These are phyloP conservation scores for Phytopythium helicoides DNA, from an alignment of 352 stramenopile genomes.

Conservation along the genomic window DNA sequence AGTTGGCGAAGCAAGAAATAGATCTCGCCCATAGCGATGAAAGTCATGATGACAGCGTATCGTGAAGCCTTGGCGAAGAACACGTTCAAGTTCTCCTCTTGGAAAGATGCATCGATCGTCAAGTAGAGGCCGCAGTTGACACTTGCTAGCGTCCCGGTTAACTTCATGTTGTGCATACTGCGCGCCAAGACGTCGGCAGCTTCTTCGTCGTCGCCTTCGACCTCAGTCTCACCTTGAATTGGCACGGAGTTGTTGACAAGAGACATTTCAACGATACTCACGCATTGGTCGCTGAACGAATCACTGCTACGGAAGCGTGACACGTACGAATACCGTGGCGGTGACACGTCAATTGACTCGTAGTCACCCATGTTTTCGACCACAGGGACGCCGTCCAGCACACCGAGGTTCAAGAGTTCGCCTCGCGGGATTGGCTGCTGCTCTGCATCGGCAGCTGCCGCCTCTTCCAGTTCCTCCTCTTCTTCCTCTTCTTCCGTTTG, in stretches of 20 bases:
- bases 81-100: slow-evolving; percentile 81
- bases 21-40: slow-evolving; percentile 84
- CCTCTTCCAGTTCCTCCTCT: slow-evolving; percentile 28
- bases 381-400: slow-evolving; percentile 60
- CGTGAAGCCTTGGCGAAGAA: slow-evolving; percentile 80
- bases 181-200: slow-evolving; percentile 32
- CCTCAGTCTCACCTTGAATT: not conserved
- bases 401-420: slow-evolving; percentile 57
- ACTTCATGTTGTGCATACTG: slow-evolving; percentile 42
- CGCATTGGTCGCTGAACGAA: slow-evolving; percentile 81
- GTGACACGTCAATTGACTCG: slow-evolving; percentile 70
- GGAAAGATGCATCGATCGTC: slow-evolving; percentile 70
- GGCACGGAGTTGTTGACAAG: slow-evolving; percentile 35
- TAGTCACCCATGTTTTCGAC: slow-evolving; percentile 68
- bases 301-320: slow-evolving; percentile 78
- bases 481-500: slow-evolving; percentile 1
- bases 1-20: slow-evolving; percentile 84
- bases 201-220: slow-evolving; percentile 36
- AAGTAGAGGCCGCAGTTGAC: slow-evolving; percentile 79
- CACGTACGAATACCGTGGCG: slow-evolving; percentile 75
- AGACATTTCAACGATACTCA: slow-evolving; percentile 78
- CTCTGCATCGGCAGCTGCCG: slow-evolving; percentile 4
- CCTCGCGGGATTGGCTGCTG: slow-evolving; percentile 30
- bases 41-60: slow-evolving; percentile 84
- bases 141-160: slow-evolving; percentile 63